Conservation (phyloP, 2,329 filamentous ascomycete genomes). For the Whalleya microplaca region DNA sequence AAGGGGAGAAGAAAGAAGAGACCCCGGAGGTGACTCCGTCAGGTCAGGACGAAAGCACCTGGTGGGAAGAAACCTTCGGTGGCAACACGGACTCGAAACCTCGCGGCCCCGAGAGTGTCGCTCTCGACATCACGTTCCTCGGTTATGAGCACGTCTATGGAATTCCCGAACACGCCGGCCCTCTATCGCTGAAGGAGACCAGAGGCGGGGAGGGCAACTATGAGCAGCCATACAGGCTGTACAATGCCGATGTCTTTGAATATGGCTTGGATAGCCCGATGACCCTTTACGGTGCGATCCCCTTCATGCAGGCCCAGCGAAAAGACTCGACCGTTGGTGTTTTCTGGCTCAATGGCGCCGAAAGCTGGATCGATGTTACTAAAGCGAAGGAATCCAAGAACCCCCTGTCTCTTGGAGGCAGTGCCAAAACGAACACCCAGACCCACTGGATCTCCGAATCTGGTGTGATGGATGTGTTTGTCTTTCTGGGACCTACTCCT, state of each 20-base stretch:
- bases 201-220: conserved; percentile 86
- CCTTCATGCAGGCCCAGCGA: conserved; percentile 96
- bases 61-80: conserved; percentile 97
- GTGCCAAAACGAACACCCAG: conserved; percentile 73
- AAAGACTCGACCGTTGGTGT: conserved; percentile 93
- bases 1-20: conserved; percentile 49
- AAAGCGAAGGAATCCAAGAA: conserved; percentile 77
- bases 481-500: conserved; percentile 89
- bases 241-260: conserved; percentile 97
- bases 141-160: conserved; percentile 93
- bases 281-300: conserved; percentile 97
- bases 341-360: conserved; percentile 96
- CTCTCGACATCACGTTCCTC: conserved; percentile 87
- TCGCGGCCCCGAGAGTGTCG: conserved; percentile 90
- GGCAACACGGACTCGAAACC: conserved; percentile 95
- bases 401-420: conserved; percentile 73
- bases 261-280: conserved; percentile 97
- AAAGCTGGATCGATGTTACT: conserved; percentile 95
- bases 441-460: conserved; percentile 98
- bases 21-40: conserved; percentile 44
- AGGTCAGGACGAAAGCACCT: conserved; percentile 79
- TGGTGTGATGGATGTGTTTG: conserved; percentile 87
- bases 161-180: conserved; percentile 89
- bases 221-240: conserved; percentile 87
- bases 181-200: conserved; percentile 86